These are phyloP conservation scores for Paraleonurus japonicus DNA, from an alignment of 257 asterid species.

Conservation along the genomic window DNA sequence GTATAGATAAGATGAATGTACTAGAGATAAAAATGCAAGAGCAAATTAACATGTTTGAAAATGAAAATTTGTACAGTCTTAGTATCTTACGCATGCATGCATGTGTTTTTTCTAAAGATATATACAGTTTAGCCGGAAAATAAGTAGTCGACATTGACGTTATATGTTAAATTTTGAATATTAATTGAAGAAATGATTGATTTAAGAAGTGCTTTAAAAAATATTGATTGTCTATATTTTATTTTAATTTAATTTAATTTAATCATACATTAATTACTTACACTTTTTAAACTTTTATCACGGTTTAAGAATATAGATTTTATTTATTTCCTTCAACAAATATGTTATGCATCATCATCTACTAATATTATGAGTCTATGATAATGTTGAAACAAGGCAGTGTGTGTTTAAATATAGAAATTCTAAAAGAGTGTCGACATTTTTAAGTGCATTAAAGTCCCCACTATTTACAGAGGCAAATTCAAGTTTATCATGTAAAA, in stretches of 20 bases:
- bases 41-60: neutral
- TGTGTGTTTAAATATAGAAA: neutral
- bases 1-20: constrained; percentile 3
- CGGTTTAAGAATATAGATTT: neutral
- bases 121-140: neutral
- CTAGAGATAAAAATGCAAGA: neutral
- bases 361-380: neutral
- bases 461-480: neutral
- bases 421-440: neutral
- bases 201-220: too few species aligned
- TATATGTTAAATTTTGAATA: neutral
- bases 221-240: neutral
- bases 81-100: neutral
- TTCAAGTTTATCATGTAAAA: neutral
- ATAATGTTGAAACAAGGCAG: neutral
- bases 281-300: too few species aligned
- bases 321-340: neutral
- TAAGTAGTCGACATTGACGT: too few species aligned
- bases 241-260: too few species aligned
- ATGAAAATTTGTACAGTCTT: neutral
- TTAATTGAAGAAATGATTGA: too few species aligned
- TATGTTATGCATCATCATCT: neutral
- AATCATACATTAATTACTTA: too few species aligned
- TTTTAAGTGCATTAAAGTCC: neutral
- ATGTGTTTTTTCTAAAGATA: neutral